phyloP scores from a whole-genome alignment of 495 filamentous ascomycete genomes.

The Astrothelium macrocarpum region DNA sequence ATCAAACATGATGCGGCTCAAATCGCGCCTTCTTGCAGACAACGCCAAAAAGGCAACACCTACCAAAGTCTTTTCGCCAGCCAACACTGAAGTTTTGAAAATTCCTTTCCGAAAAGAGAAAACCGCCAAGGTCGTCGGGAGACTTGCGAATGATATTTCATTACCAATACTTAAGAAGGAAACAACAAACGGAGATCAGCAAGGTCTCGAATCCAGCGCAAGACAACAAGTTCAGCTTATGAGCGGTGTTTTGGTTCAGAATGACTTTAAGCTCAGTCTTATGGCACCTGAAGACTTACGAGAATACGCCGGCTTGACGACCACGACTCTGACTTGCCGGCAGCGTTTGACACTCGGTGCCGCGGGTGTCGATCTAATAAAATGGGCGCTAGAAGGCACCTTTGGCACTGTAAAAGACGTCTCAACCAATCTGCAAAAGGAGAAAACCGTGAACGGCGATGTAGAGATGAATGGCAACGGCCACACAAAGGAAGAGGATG shows the following conservation, averaged over 20 bases:
- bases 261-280: slow-evolving; percentile 88
- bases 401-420: slow-evolving; percentile 80
- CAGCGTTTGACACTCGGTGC: slow-evolving; percentile 77
- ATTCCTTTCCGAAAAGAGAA: slow-evolving; percentile 97
- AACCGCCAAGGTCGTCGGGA: slow-evolving; percentile 89
- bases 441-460: slow-evolving; percentile 35
- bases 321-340: slow-evolving; percentile 83
- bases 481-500: slow-evolving; percentile 44
- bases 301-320: slow-evolving; percentile 91
- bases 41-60: slow-evolving; percentile 70
- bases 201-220: not conserved
- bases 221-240: slow-evolving; percentile 45
- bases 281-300: slow-evolving; percentile 94
- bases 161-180: slow-evolving; percentile 39
- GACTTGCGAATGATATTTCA: slow-evolving; percentile 63
- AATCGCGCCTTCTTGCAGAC: slow-evolving; percentile 83
- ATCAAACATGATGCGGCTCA: slow-evolving; percentile 95
- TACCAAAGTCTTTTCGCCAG: slow-evolving; percentile 83
- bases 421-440: slow-evolving; percentile 28
- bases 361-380: slow-evolving; percentile 81
- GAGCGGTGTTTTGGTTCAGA: slow-evolving; percentile 86
- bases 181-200: not conserved
- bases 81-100: slow-evolving; percentile 88
- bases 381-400: slow-evolving; percentile 87
- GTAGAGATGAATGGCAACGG: slow-evolving; percentile 33